phyloP scores from a whole-genome alignment of 73 alveolate genomes.

The Uronychia binucleata region DNA sequence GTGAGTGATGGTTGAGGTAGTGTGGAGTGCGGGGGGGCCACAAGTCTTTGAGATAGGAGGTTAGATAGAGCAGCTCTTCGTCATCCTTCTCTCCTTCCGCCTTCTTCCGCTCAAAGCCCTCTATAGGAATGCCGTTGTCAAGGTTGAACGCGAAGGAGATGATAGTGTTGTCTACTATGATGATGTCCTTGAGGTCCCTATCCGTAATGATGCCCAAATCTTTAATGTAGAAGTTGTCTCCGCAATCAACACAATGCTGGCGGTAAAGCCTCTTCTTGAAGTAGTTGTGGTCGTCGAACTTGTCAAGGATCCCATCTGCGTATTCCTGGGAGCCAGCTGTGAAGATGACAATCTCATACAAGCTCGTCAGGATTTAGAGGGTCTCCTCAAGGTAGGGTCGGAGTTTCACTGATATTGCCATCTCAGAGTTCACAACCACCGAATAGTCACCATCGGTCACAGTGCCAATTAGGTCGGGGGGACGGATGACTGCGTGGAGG shows the following conservation, averaged over 20 bases:
- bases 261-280: conserved; percentile 72
- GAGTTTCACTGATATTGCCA: conserved; percentile 49
- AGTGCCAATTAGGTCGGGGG: conserved; percentile 16
- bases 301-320: conserved; percentile 83
- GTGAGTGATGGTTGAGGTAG: too few relatives aligned
- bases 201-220: conserved; percentile 62
- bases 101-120: conserved; percentile 46
- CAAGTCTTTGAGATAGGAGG: conserved; percentile 45
- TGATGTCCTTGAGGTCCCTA: conserved; percentile 46
- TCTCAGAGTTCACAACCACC: neutral
- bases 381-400: conserved; percentile 77
- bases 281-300: conserved; percentile 48
- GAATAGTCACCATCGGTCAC: conserved; percentile 15
- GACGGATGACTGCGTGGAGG: conserved; percentile 37
- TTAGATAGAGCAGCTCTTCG: conserved; percentile 51
- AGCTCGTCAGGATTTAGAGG: conserved; percentile 62
- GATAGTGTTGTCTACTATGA: conserved; percentile 68
- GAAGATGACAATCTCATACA: conserved; percentile 85
- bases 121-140: conserved; percentile 76
- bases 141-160: conserved; percentile 65
- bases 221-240: conserved; percentile 57
- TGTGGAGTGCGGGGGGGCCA: too few relatives aligned
- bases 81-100: conserved; percentile 43
- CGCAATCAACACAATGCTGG: conserved; percentile 63
- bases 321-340: conserved; percentile 87